phyloP scores from a whole-genome alignment of 768 basidiomycete genomes.

The Cystoderma amianthinum region DNA sequence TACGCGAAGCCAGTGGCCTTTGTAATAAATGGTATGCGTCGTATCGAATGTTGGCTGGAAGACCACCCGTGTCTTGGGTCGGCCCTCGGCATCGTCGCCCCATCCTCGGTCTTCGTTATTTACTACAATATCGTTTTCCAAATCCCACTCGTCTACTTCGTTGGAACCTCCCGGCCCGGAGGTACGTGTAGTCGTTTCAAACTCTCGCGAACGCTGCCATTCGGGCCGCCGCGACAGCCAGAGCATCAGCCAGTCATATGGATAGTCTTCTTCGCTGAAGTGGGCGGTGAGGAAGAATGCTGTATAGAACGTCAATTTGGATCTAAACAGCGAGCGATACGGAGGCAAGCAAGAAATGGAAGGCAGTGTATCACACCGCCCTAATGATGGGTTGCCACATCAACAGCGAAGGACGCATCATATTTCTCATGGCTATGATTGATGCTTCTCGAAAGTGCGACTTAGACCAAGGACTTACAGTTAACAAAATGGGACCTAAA shows the following conservation, averaged over 20 bases:
- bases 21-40: slow-evolving; percentile 85
- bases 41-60: slow-evolving; percentile 88
- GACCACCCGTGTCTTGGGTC: slow-evolving; percentile 68
- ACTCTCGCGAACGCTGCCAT: slow-evolving; percentile 86
- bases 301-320: slow-evolving; percentile 23
- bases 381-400: too few species aligned
- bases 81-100: slow-evolving; percentile 40
- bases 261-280: slow-evolving; percentile 86
- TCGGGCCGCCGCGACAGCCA: slow-evolving; percentile 82
- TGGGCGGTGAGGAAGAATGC: slow-evolving; percentile 87
- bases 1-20: slow-evolving; percentile 79
- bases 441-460: too few species aligned
- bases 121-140: background rate
- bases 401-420: too few species aligned
- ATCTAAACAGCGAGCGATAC: too few species aligned
- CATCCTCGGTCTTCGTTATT: slow-evolving; percentile 39
- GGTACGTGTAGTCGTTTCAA: slow-evolving; percentile 80
- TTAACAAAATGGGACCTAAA: slow-evolving; percentile 80
- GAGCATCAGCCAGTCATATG: slow-evolving; percentile 88
- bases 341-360: too few species aligned
- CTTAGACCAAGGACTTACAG: slow-evolving; percentile 59
- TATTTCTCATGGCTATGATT: too few species aligned
- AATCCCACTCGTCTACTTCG: slow-evolving; percentile 1
- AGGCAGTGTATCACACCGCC: too few species aligned
- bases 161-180: slow-evolving; percentile 49